Percentiles rank a stretch among this genome's conserved stretches.
phyloP scores from a whole-genome alignment of 257 asterid genomes.

The Solanum rostratum region DNA sequence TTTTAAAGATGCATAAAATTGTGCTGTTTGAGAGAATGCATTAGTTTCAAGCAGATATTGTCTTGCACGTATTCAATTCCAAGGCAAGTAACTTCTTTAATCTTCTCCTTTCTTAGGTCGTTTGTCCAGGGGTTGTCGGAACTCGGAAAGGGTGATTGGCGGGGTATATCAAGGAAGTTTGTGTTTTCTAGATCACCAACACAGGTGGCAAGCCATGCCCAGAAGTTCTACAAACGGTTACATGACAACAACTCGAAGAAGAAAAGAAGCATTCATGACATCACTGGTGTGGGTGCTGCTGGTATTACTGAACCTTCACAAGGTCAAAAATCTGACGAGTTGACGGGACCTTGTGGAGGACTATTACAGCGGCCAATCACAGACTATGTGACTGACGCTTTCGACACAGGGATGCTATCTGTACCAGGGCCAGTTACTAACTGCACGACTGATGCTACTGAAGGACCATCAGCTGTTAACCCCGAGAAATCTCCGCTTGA shows the following conservation, averaged over 20 bases:
- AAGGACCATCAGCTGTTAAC: not conserved
- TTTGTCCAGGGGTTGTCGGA: not conserved
- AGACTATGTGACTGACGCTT: not conserved
- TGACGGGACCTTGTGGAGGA: not conserved
- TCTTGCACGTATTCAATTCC: not conserved
- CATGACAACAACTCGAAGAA: not conserved
- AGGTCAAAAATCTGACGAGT: not conserved
- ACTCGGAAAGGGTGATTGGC: not conserved
- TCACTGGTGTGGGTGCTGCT: not conserved
- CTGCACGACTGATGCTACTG: not conserved
- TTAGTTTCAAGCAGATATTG: not conserved
- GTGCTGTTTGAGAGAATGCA: not conserved
- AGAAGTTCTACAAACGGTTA: not conserved
- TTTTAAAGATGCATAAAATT: not conserved
- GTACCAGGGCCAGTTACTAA: not conserved
- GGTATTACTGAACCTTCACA: not conserved
- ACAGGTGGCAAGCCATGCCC: conserved; percentile 4
- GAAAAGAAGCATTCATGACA: not conserved
- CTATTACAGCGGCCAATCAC: not conserved
- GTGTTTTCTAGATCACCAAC: not conserved
- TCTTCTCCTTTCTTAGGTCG: not conserved
- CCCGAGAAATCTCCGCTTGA: not conserved
- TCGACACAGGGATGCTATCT: not conserved
- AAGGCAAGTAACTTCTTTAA: not conserved
- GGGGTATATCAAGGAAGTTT: not conserved